Evolutionary conservation across 129 eudicot species (phyloP).

Genomic region (Cynara cardunculus): DNA sequence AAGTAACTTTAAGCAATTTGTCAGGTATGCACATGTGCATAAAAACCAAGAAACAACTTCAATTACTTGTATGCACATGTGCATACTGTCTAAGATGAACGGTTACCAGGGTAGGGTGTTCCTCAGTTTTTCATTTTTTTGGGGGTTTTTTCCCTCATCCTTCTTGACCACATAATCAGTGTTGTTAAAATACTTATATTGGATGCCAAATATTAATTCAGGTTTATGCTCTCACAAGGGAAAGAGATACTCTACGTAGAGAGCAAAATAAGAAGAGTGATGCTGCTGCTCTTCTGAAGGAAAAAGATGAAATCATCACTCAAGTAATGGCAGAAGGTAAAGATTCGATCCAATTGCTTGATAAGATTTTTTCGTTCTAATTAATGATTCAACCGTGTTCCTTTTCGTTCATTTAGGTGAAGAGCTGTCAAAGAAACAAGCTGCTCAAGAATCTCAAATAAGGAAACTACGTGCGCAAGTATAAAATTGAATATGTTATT

Average conservation of each 20-base stretch:
- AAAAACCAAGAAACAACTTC: too few relatives aligned
- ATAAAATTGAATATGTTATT: background rate
- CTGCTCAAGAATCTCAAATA: conserved; percentile 88
- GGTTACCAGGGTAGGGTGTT: too few relatives aligned
- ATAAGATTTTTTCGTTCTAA: background rate
- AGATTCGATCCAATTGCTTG: background rate
- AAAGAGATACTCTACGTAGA: conserved; percentile 94
- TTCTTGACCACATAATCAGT: background rate
- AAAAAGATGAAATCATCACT: conserved; percentile 92
- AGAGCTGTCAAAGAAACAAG: conserved; percentile 96
- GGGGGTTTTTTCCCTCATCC: too few relatives aligned
- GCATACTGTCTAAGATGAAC: too few relatives aligned
- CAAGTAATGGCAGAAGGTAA: conserved; percentile 99
- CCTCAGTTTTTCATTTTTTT: too few relatives aligned
- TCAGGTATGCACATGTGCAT: too few relatives aligned
- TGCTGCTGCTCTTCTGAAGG: conserved; percentile 95
- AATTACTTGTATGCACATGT: too few relatives aligned
- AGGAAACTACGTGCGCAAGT: conserved; percentile 98
- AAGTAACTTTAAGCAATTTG: too few relatives aligned
- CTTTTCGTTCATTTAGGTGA: conserved; percentile 56
- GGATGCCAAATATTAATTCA: conserved; percentile 9
- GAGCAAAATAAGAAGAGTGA: conserved; percentile 92
- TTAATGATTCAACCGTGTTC: background rate
- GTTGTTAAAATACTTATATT: background rate
- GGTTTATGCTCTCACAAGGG: conserved; percentile 97